Evolutionary conservation across 768 basidiomycete genomes (phyloP), one percentile per base, ranked within the genome.

Genomic region (Xerocomellus chrysenteron): DNA sequence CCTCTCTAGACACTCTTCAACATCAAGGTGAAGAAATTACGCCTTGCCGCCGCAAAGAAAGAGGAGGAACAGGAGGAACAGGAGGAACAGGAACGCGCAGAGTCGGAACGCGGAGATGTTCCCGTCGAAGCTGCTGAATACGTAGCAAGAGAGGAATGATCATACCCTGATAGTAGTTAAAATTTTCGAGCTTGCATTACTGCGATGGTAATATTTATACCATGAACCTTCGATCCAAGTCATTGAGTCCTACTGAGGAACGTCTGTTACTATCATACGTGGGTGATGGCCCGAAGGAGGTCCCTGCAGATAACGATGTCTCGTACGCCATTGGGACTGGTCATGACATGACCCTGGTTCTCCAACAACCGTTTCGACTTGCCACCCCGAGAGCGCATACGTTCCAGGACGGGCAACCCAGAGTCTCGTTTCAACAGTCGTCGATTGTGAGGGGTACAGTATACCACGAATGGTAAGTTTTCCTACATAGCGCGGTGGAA

Each of bases 311-410:
- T 81, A 81, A 40, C 68, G 71, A 32, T 73, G 74, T 59, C 76
- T 68, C 6, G 74, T 71, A 52, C 56, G 61, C 77, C 76, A 76
- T 17, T 55, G 6, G 12, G 56, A 56, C 28, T 52, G 47, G n/a
- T 52, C 55, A 35, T 46, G 52, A 57, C 52, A 47, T 19, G 53
- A 48, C 24, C 21, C 53, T 21, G 57, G 59, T 39, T 83, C 79
- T 12, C 78, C 76, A n/a, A 88, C 86, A 51, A 84, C 77, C 1
- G 84, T 85, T 63, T 88, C 86, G 11, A 90, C 61, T 40, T 73
- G 75, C 92, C 92, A 96, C 5, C 81, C 80, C 32, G 80, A 80
- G 16, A 92, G 73, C 13, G 74, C 74, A 66, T 90, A 88, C 24
- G 77, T 76, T 13, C 90, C 90, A 32, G 90, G 83, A 41, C 80